Evolutionary conservation across 164 flowering plant genomes (phyloP).

Genomic region (Berberis thunbergii): DNA sequence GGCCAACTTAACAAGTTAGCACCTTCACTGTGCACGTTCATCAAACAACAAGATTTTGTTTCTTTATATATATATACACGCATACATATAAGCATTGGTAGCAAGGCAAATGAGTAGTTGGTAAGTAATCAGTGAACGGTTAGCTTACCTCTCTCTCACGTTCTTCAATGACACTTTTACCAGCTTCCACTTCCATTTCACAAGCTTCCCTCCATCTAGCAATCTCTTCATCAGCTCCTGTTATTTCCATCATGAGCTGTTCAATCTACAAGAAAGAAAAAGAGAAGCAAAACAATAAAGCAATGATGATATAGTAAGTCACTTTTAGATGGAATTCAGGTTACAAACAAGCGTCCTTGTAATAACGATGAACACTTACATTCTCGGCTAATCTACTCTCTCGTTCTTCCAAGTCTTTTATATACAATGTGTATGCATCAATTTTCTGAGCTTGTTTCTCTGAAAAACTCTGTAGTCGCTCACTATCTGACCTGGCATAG

Average conservation of each 20-base stretch:
- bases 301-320: not conserved
- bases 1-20: too few relatives aligned
- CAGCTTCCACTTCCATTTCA: constrained; percentile 77
- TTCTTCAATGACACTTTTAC: constrained; percentile 39
- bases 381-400: constrained; percentile 48
- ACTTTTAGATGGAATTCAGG: not conserved
- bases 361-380: constrained; percentile 27
- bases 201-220: constrained; percentile 88
- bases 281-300: not conserved
- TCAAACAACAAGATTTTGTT: too few relatives aligned
- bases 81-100: too few relatives aligned
- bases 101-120: too few relatives aligned
- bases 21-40: too few relatives aligned
- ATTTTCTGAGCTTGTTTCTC: constrained; percentile 57
- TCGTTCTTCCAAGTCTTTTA: constrained; percentile 58
- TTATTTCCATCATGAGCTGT: constrained; percentile 48
- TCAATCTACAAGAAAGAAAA: constrained; percentile 39
- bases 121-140: too few relatives aligned
- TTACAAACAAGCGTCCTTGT: not conserved
- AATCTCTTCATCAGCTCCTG: constrained; percentile 57
- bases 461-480: constrained; percentile 57
- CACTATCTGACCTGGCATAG: constrained; percentile 71
- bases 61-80: too few relatives aligned
- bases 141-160: constrained; percentile 48
- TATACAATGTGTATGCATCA: constrained; percentile 39